Evolutionary conservation across 164 flowering plant species (phyloP).

Genomic region (Euptelea pleiosperma): DNA sequence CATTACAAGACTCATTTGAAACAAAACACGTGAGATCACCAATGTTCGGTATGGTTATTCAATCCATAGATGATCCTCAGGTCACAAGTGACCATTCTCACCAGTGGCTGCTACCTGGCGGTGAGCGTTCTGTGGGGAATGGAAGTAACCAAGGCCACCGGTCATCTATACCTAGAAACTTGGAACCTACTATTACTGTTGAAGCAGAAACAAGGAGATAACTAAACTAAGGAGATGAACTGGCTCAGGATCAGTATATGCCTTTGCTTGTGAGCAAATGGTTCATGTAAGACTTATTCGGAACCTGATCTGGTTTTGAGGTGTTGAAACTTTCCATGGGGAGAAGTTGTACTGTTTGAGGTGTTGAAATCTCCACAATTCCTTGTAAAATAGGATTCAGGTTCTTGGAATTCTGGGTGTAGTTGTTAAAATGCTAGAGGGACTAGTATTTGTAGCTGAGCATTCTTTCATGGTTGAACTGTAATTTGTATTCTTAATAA

Average conservation of each 20-base stretch:
- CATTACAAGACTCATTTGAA: constrained; percentile 44
- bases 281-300: neutral
- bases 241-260: neutral
- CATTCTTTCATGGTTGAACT: constrained; percentile 11
- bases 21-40: constrained; percentile 24
- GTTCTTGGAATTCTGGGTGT: too few relatives aligned
- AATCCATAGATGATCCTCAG: constrained; percentile 30
- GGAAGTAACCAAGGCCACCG: constrained; percentile 22
- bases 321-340: neutral
- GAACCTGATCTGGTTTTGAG: neutral
- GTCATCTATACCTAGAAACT: constrained; percentile 21
- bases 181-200: constrained; percentile 11
- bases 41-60: constrained; percentile 12
- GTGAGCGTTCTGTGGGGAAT: constrained; percentile 23
- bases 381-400: too few relatives aligned
- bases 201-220: constrained; percentile 28
- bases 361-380: too few relatives aligned
- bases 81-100: constrained; percentile 32
- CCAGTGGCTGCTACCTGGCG: constrained; percentile 36
- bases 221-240: constrained; percentile 10
- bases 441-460: neutral
- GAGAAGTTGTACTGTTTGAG: neutral
- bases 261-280: neutral
- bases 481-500: constrained; percentile 1
- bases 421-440: neutral